Percentiles rank a stretch among this genome's conserved stretches.
These are phyloP conservation scores for Candida krabiensis DNA, from an alignment of 805 yeast genomes.

Conservation along the genomic window DNA sequence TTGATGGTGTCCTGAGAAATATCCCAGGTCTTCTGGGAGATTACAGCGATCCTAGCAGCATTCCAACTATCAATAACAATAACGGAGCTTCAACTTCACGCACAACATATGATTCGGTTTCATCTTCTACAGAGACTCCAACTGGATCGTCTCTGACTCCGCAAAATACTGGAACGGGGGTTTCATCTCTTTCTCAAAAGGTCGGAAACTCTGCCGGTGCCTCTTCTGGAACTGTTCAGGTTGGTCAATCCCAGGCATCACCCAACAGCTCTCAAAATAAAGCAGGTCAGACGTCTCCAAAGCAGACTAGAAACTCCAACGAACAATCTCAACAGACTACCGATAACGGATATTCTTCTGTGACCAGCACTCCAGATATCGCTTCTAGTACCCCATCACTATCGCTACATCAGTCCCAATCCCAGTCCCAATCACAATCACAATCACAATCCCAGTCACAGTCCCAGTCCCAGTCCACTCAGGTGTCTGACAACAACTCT, in stretches of 20 bases:
- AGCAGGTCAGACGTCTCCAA: neutral
- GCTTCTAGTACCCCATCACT: conserved; percentile 8
- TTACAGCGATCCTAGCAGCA: conserved; percentile 13
- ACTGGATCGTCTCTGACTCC: neutral
- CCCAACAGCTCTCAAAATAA: neutral
- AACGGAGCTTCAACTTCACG: conserved; percentile 7
- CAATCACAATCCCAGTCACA: neutral
- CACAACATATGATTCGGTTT: conserved; percentile 6
- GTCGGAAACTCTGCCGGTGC: conserved; percentile 4
- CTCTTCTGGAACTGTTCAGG: neutral
- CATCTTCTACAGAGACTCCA: conserved; percentile 9
- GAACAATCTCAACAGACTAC: neutral
- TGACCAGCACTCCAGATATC: conserved; percentile 8
- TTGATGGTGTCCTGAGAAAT: conserved; percentile 70
- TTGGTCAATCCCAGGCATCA: neutral
- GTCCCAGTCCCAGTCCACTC: neutral
- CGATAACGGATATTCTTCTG: conserved; percentile 3
- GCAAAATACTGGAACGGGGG: neutral
- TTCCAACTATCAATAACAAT: conserved; percentile 4
- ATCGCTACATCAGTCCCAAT: conserved; percentile 1
- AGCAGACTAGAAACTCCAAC: neutral
- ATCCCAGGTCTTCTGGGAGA: conserved; percentile 64
- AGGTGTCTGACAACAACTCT: no score
- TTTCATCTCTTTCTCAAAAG: neutral
- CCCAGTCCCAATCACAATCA: neutral